These are phyloP conservation scores for Starmerella etchellsii DNA, from an alignment of 805 yeast species.

Conservation along the genomic window DNA sequence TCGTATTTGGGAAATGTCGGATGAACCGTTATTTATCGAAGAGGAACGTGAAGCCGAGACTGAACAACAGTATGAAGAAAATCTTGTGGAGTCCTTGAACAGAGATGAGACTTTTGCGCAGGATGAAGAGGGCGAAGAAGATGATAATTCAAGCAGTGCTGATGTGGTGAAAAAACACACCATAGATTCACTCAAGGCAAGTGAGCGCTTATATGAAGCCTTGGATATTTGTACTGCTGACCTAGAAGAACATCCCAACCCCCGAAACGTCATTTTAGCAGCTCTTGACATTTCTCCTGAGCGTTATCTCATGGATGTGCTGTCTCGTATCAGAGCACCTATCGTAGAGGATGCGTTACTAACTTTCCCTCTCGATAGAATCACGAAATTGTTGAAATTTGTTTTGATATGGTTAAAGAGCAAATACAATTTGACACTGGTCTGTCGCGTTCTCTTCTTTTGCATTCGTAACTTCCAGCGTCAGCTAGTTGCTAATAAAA, in stretches of 20 bases:
- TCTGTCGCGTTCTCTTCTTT: conserved; percentile 67
- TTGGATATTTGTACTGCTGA: conserved; percentile 70
- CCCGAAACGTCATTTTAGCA: conserved; percentile 53
- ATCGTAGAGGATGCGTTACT: conserved; percentile 87
- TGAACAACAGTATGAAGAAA: conserved; percentile 83
- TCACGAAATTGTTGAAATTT: conserved; percentile 55
- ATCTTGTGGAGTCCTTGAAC: conserved; percentile 59
- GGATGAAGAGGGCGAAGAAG: conserved; percentile 27
- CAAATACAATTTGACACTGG: conserved; percentile 41
- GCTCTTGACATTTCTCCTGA: conserved; percentile 64
- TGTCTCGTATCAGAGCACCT: conserved; percentile 60
- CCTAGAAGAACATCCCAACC: conserved; percentile 31
- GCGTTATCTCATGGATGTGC: conserved; percentile 61
- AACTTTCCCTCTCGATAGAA: conserved; percentile 80
- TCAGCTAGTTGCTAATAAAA: conserved; percentile 47
- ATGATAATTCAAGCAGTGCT: conserved; percentile 27
- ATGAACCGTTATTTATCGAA: conserved; percentile 89
- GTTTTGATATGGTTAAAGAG: conserved; percentile 59
- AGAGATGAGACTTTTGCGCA: conserved; percentile 7
- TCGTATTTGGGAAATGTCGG: conserved; percentile 86
- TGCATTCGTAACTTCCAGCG: conserved; percentile 58
- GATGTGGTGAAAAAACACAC: conserved; percentile 73
- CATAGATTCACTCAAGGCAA: conserved; percentile 82
- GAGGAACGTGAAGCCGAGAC: conserved; percentile 93
- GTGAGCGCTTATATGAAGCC: conserved; percentile 87